A percentile compares a stretch with the other conserved stretches of the same genome.
These are phyloP conservation scores for Microthyrium microscopicum DNA, from an alignment of 2,329 filamentous ascomycete species.

Conservation along the genomic window DNA sequence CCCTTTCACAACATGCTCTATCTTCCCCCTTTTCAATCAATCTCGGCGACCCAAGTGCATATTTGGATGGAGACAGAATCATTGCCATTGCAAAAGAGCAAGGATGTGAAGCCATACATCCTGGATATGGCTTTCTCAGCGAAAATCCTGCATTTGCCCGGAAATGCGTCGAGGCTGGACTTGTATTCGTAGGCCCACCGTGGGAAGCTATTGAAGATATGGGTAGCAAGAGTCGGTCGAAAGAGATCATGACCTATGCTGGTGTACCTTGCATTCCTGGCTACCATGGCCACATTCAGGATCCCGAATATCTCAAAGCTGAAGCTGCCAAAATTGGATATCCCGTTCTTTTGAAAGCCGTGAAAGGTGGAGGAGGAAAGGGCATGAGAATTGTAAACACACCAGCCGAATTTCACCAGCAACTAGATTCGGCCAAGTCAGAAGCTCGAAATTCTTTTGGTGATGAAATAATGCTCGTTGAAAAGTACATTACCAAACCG, in stretches of 20 bases:
- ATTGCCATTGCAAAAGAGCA: constrained; percentile 73
- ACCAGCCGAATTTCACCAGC: constrained; percentile 41
- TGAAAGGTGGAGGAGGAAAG: constrained; percentile 51
- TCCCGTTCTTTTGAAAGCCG: constrained; percentile 48
- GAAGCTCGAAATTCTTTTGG: constrained; percentile 49
- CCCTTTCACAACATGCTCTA: constrained; percentile 70
- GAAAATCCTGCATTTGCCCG: constrained; percentile 86
- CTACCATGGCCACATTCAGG: constrained; percentile 80
- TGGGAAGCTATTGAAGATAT: constrained; percentile 60
- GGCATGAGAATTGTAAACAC: constrained; percentile 48
- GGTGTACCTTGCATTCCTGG: constrained; percentile 92
- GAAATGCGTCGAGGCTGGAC: constrained; percentile 73
- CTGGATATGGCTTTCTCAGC: constrained; percentile 85
- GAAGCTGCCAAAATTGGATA: constrained; percentile 59
- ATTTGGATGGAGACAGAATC: constrained; percentile 86
- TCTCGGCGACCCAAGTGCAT: constrained; percentile 67
- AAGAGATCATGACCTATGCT: constrained; percentile 93
- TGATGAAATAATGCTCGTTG: constrained; percentile 49
- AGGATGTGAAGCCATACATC: constrained; percentile 81
- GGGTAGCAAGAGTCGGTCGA: constrained; percentile 80
- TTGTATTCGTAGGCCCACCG: constrained; percentile 89
- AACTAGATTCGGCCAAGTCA: constrained; percentile 45
- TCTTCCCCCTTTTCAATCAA: constrained; percentile 71
- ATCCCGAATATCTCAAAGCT: constrained; percentile 40
- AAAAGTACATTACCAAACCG: constrained; percentile 51